Evolutionary conservation across 768 basidiomycete genomes (phyloP).

Genomic region (Trametes elegans): DNA sequence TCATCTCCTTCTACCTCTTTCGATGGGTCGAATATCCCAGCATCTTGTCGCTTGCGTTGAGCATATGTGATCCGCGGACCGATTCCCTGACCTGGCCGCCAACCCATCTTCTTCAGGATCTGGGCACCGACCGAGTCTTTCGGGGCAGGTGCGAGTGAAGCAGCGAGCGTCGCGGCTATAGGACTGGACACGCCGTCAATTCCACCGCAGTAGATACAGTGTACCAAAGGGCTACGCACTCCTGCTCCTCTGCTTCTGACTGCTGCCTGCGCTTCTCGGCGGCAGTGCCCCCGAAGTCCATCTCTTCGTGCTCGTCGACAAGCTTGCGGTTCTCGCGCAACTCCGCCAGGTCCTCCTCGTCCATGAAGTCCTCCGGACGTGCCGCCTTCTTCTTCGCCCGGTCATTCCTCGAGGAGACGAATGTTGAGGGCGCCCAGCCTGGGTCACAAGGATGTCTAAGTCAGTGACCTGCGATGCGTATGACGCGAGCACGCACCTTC

Average conservation of each 20-base stretch:
- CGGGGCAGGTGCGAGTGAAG: slow-evolving; percentile 68
- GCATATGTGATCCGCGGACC: slow-evolving; percentile 83
- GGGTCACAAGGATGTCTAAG: not conserved
- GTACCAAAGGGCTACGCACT: slow-evolving; percentile 45
- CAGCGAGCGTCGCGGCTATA: slow-evolving; percentile 58
- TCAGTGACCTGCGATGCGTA: not conserved
- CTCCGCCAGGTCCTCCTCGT: slow-evolving; percentile 93
- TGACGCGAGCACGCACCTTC: slow-evolving; percentile 57
- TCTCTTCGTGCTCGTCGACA: slow-evolving; percentile 78
- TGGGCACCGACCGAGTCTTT: slow-evolving; percentile 81
- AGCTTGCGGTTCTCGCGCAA: slow-evolving; percentile 69
- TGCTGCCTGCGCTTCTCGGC: slow-evolving; percentile 38
- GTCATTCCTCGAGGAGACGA: slow-evolving; percentile 83
- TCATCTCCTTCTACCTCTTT: slow-evolving; percentile 58
- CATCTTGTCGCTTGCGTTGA: slow-evolving; percentile 70
- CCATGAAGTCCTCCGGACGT: slow-evolving; percentile 96
- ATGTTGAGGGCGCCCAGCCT: slow-evolving; percentile 96
- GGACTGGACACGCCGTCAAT: too few species aligned
- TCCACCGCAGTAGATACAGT: too few species aligned
- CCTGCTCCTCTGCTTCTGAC: slow-evolving; percentile 45
- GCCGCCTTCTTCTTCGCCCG: slow-evolving; percentile 61
- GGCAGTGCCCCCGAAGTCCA: slow-evolving; percentile 62
- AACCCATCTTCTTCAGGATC: slow-evolving; percentile 93
- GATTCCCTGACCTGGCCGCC: slow-evolving; percentile 90
- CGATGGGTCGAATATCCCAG: slow-evolving; percentile 38